Percentiles rank a stretch among this genome's conserved stretches.
Evolutionary conservation across 2,329 filamentous ascomycete genomes (phyloP).

Genomic region (Aureobasidium sp.): DNA sequence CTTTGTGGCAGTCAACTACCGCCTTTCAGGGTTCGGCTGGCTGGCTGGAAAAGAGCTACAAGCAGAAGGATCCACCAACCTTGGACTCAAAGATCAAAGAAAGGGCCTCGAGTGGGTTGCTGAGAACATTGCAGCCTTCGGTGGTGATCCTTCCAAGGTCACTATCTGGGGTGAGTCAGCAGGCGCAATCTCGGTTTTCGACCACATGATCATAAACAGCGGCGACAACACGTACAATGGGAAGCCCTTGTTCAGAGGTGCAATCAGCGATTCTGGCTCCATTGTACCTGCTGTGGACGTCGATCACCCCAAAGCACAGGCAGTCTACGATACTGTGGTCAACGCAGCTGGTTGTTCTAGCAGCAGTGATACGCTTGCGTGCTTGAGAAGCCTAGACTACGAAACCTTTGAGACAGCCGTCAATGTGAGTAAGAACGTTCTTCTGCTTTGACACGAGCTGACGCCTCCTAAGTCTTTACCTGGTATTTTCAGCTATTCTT

Average conservation of each 20-base stretch:
- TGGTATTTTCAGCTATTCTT: constrained; percentile 56
- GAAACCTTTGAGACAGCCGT: constrained; percentile 49
- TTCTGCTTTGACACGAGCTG: neutral
- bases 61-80: constrained; percentile 27
- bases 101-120: constrained; percentile 26
- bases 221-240: constrained; percentile 69
- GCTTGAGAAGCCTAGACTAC: constrained; percentile 41
- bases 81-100: constrained; percentile 26
- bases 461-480: constrained; percentile 46
- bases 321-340: constrained; percentile 40
- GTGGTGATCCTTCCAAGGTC: constrained; percentile 67
- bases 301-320: constrained; percentile 58
- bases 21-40: constrained; percentile 29
- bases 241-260: constrained; percentile 64
- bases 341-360: constrained; percentile 36
- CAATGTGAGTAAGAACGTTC: constrained; percentile 32
- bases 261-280: constrained; percentile 69
- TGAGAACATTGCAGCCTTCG: constrained; percentile 54
- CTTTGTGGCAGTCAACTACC: constrained; percentile 69
- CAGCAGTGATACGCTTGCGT: constrained; percentile 37
- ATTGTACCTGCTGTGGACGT: constrained; percentile 44
- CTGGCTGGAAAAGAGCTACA: constrained; percentile 25
- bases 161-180: constrained; percentile 64
- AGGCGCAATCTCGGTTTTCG: constrained; percentile 57
- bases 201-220: constrained; percentile 67